Evolutionary conservation across 1,139 yeast genomes (phyloP).

Genomic region (Williopsis jadinii): DNA sequence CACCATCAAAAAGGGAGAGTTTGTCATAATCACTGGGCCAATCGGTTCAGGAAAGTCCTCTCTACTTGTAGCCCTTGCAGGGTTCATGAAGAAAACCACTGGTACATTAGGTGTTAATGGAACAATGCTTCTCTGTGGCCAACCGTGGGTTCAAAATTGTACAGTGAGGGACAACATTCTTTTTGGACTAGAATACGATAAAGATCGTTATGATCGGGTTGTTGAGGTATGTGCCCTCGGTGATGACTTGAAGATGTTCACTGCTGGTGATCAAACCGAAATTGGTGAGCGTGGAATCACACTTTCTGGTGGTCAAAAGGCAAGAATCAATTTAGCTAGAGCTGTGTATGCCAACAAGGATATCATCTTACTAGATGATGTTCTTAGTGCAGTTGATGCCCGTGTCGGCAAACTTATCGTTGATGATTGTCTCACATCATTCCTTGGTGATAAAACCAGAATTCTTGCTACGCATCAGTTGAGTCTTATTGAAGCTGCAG

Average conservation of each 20-base stretch:
- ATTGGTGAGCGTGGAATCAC: slow-evolving; percentile 93
- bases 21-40: slow-evolving; percentile 40
- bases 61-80: slow-evolving; percentile 39
- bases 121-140: slow-evolving; percentile 31
- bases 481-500: slow-evolving; percentile 61
- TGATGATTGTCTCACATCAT: slow-evolving; percentile 61
- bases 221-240: slow-evolving; percentile 59
- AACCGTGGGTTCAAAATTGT: slow-evolving; percentile 85
- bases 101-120: slow-evolving; percentile 39
- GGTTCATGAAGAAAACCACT: slow-evolving; percentile 38
- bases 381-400: slow-evolving; percentile 87
- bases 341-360: slow-evolving; percentile 70
- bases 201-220: slow-evolving; percentile 46
- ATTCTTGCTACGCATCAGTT: slow-evolving; percentile 82
- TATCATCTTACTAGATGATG: slow-evolving; percentile 74
- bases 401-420: slow-evolving; percentile 81
- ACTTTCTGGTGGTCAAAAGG: slow-evolving; percentile 90
- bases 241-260: slow-evolving; percentile 61
- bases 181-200: slow-evolving; percentile 59
- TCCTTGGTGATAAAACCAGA: slow-evolving; percentile 55
- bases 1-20: slow-evolving; percentile 35
- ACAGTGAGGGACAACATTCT: slow-evolving; percentile 69
- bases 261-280: slow-evolving; percentile 82
- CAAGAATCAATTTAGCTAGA: slow-evolving; percentile 66
- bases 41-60: slow-evolving; percentile 47